Evolutionary conservation across 352 stramenopile genomes (phyloP).

Genomic region (Thalassiosira hispida): DNA sequence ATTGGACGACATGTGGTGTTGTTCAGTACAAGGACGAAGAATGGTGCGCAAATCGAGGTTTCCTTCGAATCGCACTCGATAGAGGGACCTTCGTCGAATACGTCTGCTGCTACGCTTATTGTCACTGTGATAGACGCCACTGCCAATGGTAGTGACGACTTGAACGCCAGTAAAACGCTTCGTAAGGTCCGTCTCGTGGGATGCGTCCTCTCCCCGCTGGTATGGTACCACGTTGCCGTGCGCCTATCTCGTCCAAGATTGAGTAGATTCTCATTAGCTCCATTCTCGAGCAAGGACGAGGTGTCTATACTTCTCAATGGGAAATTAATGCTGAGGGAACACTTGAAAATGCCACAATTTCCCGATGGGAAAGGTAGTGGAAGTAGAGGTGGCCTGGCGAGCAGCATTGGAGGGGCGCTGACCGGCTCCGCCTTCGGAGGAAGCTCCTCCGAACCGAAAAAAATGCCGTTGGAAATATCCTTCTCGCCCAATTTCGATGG

Average conservation of each 20-base stretch:
- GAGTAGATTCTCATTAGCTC: slow-evolving; percentile 62
- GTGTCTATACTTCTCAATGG: slow-evolving; percentile 81
- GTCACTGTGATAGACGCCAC: slow-evolving; percentile 48
- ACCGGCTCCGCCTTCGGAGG: slow-evolving; percentile 8
- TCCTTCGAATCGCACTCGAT: slow-evolving; percentile 60
- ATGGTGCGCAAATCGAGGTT: slow-evolving; percentile 69
- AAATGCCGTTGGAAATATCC: slow-evolving; percentile 49
- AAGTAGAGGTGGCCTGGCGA: not conserved
- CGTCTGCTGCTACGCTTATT: slow-evolving; percentile 56
- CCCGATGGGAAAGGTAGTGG: not conserved
- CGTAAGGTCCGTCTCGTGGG: slow-evolving; percentile 54
- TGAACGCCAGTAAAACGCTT: slow-evolving; percentile 1
- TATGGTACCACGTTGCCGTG: slow-evolving; percentile 83
- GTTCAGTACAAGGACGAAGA: slow-evolving; percentile 50
- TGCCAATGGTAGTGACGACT: slow-evolving; percentile 5
- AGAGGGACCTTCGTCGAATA: not conserved
- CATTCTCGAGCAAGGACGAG: slow-evolving; percentile 62
- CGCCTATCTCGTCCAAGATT: slow-evolving; percentile 66
- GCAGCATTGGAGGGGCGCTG: not conserved
- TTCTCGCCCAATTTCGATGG: slow-evolving; percentile 75
- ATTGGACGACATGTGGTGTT: slow-evolving; percentile 42
- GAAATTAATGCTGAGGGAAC: slow-evolving; percentile 77
- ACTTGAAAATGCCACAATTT: slow-evolving; percentile 72
- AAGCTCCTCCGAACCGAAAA: slow-evolving; percentile 4
- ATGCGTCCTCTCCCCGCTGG: slow-evolving; percentile 69